phyloP scores from a whole-genome alignment of 495 filamentous ascomycete species.

The Aspergillus panamensis region DNA sequence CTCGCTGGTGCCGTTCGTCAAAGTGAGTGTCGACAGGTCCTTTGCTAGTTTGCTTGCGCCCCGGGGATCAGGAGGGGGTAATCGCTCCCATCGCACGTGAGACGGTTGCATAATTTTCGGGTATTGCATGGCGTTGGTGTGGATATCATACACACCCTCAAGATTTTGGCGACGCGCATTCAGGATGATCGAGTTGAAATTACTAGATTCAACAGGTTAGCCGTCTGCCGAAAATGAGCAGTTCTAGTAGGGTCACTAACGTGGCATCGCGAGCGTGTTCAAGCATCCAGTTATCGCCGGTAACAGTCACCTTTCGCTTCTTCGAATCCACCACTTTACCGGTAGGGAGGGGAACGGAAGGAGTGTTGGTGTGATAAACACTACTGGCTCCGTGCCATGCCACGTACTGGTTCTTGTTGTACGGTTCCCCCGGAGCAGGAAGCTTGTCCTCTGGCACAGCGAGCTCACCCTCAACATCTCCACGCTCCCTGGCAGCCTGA shows the following conservation, averaged over 20 bases:
- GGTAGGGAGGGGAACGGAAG: conserved; percentile 69
- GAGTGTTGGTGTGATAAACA: conserved; percentile 83
- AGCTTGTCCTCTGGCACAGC: conserved; percentile 82
- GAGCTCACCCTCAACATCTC: conserved; percentile 83
- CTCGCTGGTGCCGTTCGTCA: conserved; percentile 33
- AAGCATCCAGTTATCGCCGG: conserved; percentile 94
- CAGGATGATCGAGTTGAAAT: conserved; percentile 72
- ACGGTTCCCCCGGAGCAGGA: conserved; percentile 65
- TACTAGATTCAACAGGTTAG: conserved; percentile 49
- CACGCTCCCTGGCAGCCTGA: conserved; percentile 68
- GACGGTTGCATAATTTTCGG: conserved; percentile 89
- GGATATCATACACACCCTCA: conserved; percentile 82
- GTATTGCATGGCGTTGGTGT: conserved; percentile 87
- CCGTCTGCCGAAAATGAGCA: not conserved
- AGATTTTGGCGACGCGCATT: conserved; percentile 61
- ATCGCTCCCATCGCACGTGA: conserved; percentile 72
- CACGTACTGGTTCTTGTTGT: conserved; percentile 95
- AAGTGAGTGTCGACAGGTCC: conserved; percentile 37
- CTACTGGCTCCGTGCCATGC: conserved; percentile 96
- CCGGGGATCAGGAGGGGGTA: conserved; percentile 39
- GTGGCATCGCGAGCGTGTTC: conserved; percentile 89
- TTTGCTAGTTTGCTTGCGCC: conserved; percentile 30
- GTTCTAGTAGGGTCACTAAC: conserved; percentile 47
- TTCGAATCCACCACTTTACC: conserved; percentile 70
- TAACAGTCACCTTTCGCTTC: conserved; percentile 84